A percentile compares a stretch with the other conserved stretches of the same genome.
Evolutionary conservation across 2,329 filamentous ascomycete species (phyloP).

Genomic region (Paracoccidioides brasiliensis): DNA sequence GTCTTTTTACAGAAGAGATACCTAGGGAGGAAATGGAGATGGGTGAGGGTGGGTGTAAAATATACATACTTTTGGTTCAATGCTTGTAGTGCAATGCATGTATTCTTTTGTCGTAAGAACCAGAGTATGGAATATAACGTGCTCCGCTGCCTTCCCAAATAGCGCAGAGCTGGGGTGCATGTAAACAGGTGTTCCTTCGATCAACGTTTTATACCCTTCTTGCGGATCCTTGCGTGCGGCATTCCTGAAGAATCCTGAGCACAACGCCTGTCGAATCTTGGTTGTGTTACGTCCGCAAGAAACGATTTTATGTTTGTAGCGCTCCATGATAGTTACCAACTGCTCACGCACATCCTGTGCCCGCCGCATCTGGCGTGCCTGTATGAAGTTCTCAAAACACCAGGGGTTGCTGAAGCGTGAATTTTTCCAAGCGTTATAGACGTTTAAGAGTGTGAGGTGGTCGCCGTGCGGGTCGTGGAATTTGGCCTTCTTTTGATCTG

Average conservation of each 20-base stretch:
- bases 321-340: slow-evolving; percentile 82
- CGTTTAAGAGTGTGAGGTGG: slow-evolving; percentile 86
- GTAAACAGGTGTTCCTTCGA: slow-evolving; percentile 88
- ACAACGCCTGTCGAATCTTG: slow-evolving; percentile 77
- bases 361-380: slow-evolving; percentile 74
- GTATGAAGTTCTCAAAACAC: slow-evolving; percentile 98
- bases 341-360: slow-evolving; percentile 89
- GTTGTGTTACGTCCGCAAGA: slow-evolving; percentile 81
- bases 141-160: slow-evolving; percentile 91
- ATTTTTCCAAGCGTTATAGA: slow-evolving; percentile 94
- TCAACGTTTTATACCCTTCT: slow-evolving; percentile 95
- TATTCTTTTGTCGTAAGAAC: slow-evolving; percentile 66
- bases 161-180: slow-evolving; percentile 83
- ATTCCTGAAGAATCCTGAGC: slow-evolving; percentile 91
- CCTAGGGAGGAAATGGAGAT: not conserved
- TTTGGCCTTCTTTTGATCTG: slow-evolving; percentile 94
- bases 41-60: not conserved
- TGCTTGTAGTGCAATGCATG: slow-evolving; percentile 86
- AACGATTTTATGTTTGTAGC: slow-evolving; percentile 69
- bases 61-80: slow-evolving; percentile 62
- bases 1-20: not conserved
- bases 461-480: slow-evolving; percentile 94
- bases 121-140: slow-evolving; percentile 73
- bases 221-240: slow-evolving; percentile 87
- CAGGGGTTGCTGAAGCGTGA: slow-evolving; percentile 71